Base-by-base conservation (phyloP, 768 basidiomycete species). In the Filobasidium wieringae region DNA sequence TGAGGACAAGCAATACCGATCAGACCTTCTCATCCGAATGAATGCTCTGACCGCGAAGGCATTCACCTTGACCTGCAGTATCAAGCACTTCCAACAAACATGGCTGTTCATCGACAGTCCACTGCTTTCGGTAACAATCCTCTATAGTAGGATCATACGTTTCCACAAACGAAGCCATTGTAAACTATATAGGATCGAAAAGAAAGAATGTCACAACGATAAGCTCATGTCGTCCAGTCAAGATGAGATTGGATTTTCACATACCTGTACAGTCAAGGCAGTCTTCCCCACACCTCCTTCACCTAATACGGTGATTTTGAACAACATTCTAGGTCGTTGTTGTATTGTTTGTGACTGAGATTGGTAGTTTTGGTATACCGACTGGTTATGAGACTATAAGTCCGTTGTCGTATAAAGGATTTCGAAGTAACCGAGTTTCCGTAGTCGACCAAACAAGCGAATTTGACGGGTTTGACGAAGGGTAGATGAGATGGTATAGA, bases 81-180 rank as follows among this genome's bases (percentile, higher is more conserved):
- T 96, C 91, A 73, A 96, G 87, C 62, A 96, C 88, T 75, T 96
- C 91, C 64, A 96, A 82, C 73, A 91, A 86, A 76, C 89, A 92
- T 83, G 91, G 91, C 66, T 84, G 81, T 71, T 90, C 89, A 75
- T 93, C 91, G 63, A 95, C 89, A 57, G 91, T 84, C 66, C 91
- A 81, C 72, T 91, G 89, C 74, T 92, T 93, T 68, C 91, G 82
- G 77, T 96, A 95, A 62, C 90, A 90, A 74, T 95, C 91, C 77
- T 96, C 91, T 82, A 96, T 96, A 66, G 91, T 96, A 57, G 91
- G 91, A 78, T 96, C 91, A 75, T 96, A 96, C 53, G 89, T 89
- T 88, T 90, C 89, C 76, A 95, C 90, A 74, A 93, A 95, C 73
- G 89, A 92, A 75, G 88, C 88, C 71, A 92, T 81, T 52, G 91